Percentiles rank a stretch among this genome's conserved stretches.
Conservation (phyloP, 2,329 filamentous ascomycete genomes). For the Macrophomina tecta region DNA sequence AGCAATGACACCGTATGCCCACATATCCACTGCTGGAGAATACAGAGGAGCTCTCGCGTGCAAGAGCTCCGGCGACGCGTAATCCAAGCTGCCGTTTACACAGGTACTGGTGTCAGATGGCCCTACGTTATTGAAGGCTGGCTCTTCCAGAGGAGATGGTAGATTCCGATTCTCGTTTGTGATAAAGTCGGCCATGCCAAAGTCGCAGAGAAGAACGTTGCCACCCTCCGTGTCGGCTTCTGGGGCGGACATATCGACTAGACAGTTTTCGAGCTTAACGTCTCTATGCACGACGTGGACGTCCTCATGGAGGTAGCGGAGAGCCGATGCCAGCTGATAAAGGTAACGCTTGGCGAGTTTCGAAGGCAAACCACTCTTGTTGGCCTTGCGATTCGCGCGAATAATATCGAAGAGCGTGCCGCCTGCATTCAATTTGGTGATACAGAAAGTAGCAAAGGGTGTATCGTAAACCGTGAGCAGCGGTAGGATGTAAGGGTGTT, state of each 20-base stretch:
- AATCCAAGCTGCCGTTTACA: conserved; percentile 65
- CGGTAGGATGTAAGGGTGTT: conserved; percentile 66
- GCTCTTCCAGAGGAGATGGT: conserved; percentile 52
- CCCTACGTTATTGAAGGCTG: conserved; percentile 53
- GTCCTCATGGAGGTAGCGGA: conserved; percentile 72
- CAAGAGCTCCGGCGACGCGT: conserved; percentile 59
- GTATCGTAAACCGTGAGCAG: conserved; percentile 70
- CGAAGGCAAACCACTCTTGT: conserved; percentile 48
- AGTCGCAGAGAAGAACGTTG: conserved; percentile 68
- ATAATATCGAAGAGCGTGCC: conserved; percentile 70
- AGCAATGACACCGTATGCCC: conserved; percentile 70
- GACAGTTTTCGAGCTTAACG: conserved; percentile 72
- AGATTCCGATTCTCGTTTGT: conserved; percentile 59
- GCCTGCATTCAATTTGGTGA: conserved; percentile 67
- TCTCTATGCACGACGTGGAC: conserved; percentile 70
- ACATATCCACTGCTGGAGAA: conserved; percentile 67
- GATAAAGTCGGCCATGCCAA: conserved; percentile 73
- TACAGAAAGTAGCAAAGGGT: conserved; percentile 72
- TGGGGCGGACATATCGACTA: conserved; percentile 61
- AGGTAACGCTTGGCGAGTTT: conserved; percentile 64
- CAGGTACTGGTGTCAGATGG: conserved; percentile 63
- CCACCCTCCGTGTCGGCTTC: conserved; percentile 58
- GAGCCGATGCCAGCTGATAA: conserved; percentile 67
- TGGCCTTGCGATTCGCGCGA: conserved; percentile 55
- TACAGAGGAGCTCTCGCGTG: conserved; percentile 45